Evolutionary conservation across 1,284 basidiomycete species (phyloP).

Genomic region (Leccinum huronense): DNA sequence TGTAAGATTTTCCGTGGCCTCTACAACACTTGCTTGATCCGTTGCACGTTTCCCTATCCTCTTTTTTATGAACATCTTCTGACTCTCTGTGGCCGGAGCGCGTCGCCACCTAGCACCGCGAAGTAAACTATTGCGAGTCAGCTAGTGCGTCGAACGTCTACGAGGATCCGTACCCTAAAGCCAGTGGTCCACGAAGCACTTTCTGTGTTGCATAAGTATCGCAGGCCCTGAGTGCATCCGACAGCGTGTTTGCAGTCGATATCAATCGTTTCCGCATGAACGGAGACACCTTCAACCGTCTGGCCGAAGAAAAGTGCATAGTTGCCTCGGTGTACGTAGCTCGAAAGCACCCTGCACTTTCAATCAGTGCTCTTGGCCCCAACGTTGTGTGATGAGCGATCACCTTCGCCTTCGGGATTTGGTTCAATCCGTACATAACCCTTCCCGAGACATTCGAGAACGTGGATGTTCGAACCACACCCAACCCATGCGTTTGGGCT

Average conservation of each 20-base stretch:
- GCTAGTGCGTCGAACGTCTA: constrained; percentile 8
- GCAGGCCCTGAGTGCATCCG: constrained; percentile 61
- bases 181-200: constrained; percentile 49
- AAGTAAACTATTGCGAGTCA: constrained; percentile 47
- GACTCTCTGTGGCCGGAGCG: constrained; percentile 62
- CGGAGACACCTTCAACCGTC: constrained; percentile 49
- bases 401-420: constrained; percentile 38
- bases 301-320: constrained; percentile 46
- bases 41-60: constrained; percentile 46
- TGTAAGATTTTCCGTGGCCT: constrained; percentile 49
- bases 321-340: constrained; percentile 57
- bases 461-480: constrained; percentile 71
- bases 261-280: constrained; percentile 56
- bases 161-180: constrained; percentile 43
- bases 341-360: constrained; percentile 37
- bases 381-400: neutral
- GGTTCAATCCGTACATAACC: constrained; percentile 75
- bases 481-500: constrained; percentile 76
- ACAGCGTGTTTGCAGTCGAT: constrained; percentile 50
- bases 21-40: constrained; percentile 21
- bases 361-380: constrained; percentile 7
- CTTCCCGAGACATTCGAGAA: constrained; percentile 76
- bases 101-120: constrained; percentile 75
- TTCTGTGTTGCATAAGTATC: constrained; percentile 64
- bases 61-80: constrained; percentile 63